Evolutionary conservation across 345 rosid genomes (phyloP), one percentile per base, ranked within the genome.

Genomic region (Syzygium aromaticum): DNA sequence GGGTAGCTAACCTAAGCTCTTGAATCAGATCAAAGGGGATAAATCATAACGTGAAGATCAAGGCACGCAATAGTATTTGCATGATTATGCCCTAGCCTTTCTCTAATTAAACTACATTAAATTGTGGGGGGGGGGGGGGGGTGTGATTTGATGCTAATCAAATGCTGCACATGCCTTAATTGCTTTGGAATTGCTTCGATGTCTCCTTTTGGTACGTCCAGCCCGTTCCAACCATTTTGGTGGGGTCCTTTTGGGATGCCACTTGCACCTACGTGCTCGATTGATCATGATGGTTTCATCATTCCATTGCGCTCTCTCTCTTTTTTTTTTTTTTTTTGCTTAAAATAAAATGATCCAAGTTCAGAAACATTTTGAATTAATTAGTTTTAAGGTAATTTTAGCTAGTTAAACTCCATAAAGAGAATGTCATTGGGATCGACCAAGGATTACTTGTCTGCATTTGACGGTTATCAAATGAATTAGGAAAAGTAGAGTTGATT

Each of bases 141-240:
- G 80, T 7, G 10, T 33, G 14, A 10, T 33, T 73, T 33, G 21
- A 59, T 59, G 80, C 25, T 10, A 38, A 73, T 38, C 8, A 22
- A 73, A 73, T 1, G 49, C 78, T 64, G 78, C 43, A 30, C 78
- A 38, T 8, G 43, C 78, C 12, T 64, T 64, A 19, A 16, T 59
- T 30, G 78, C 23, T 64, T 16, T 15, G 77, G 77, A 63, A 63
- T 28, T 28, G 77, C 77, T 14, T 28, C 38, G 78, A 30, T 33
- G 78, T 22, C 27, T 73, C 82, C 49, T 40, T 61, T 38, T 73
- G 5, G 82, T 40, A 38, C 46, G 40, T 22, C 73, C 56, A 78
- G 85, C 88, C 56, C 56, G 61, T 86, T n/a, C 77, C 88, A 80
- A 86, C 77, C 85, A 86, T 73, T 40, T 30, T 7, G 54, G 85